Evolutionary conservation across 345 rosid species (phyloP), one percentile per base, ranked within the genome.

Genomic region (Brassica juncea): DNA sequence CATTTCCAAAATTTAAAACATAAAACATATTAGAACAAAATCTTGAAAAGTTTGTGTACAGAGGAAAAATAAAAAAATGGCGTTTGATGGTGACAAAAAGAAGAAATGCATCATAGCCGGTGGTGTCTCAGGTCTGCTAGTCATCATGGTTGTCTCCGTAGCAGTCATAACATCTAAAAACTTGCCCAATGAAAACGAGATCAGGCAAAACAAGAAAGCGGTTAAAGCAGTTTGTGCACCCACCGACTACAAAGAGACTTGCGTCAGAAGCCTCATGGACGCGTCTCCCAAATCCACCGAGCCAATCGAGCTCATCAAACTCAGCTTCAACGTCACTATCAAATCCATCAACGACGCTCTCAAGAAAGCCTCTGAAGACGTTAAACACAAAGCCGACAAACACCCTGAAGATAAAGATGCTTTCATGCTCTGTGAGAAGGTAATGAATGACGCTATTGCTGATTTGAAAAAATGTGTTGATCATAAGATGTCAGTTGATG

Each of bases 61-160:
- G 6, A 61, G 4, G 66, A 23, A 23, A 23, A 23, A 23, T 23
- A 1, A 52, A 52, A 54, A 80, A 63, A 81, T 71, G 74, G 71
- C 23, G 19, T 3, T 8, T 21, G 80, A 74, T 32, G 81, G 31
- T 58, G 57, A 71, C 12, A 47, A 76, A 73, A 81, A 84, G 66
- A 88, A 81, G 81, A 87, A 87, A 82, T 62, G 73, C 4, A 84
- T 81, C 37, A 15, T 90, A 4, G 79, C 86, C 0, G 86, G 89
- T 14, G 78, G 87, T 31, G 82, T 86, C 14, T 84, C 89, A 1
- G 60, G 89, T 58, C 35, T 90, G 57, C 78, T 93, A 6, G 87
- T 93, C 58, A 94, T 90, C 54, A 84, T 87, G 87, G 89, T 93
- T 63, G 86, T 88, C 6, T 91, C 88, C 0, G 86, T 86, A 37